Conservation (phyloP, 306 rosid species). For the Argentina anserina region DNA sequence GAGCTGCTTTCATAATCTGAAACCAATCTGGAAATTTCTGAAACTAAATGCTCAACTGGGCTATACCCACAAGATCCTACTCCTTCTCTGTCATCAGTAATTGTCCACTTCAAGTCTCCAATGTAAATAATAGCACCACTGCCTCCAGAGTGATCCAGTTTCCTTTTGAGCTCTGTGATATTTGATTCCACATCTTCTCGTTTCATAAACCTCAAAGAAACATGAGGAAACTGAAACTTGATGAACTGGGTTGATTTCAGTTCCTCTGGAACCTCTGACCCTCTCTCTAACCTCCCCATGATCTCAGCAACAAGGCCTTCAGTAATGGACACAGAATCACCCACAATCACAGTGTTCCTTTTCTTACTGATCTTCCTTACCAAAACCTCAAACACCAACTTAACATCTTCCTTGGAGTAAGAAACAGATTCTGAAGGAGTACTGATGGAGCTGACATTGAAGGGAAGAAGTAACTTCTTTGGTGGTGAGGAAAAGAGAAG, state of each 20-base stretch:
- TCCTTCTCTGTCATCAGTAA: slow-evolving; percentile 35
- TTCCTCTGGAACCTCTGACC: slow-evolving; percentile 59
- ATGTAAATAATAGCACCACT: slow-evolving; percentile 52
- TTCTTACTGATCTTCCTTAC: slow-evolving; percentile 46
- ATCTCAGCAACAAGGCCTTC: slow-evolving; percentile 67
- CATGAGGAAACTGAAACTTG: slow-evolving; percentile 47
- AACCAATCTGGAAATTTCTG: slow-evolving; percentile 62
- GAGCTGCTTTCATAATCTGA: slow-evolving; percentile 28
- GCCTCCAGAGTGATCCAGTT: slow-evolving; percentile 43
- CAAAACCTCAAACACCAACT: slow-evolving; percentile 54
- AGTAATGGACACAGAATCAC: slow-evolving; percentile 50
- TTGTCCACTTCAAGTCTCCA: slow-evolving; percentile 81
- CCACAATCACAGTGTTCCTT: slow-evolving; percentile 75
- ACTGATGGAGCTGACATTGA: background rate
- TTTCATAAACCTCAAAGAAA: slow-evolving; percentile 57
- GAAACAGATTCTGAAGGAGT: slow-evolving; percentile 27
- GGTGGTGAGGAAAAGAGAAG: slow-evolving; percentile 48
- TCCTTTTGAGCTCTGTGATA: slow-evolving; percentile 51
- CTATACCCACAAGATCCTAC: slow-evolving; percentile 33
- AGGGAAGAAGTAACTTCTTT: slow-evolving; percentile 31
- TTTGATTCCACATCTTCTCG: slow-evolving; percentile 61
- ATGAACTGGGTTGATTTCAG: slow-evolving; percentile 50
- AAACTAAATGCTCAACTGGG: slow-evolving; percentile 55
- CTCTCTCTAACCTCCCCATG: slow-evolving; percentile 54
- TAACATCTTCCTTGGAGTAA: slow-evolving; percentile 58